Base-by-base conservation (phyloP, 179 eudicot species). In the Spergularia azorica region DNA sequence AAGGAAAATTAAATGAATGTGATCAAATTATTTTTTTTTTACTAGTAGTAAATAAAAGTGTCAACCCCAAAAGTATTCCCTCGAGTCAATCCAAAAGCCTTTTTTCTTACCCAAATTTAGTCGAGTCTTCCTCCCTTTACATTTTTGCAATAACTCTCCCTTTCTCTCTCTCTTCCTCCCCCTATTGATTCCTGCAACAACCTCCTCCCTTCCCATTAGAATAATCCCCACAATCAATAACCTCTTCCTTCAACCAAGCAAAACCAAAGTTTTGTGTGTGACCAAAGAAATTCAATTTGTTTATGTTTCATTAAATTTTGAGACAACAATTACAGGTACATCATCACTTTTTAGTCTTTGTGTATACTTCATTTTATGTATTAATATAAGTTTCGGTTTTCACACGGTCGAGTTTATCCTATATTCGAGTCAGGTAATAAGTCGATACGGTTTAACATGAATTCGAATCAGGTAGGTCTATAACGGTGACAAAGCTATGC, bases 31-130 rank as follows among this genome's bases (percentile, higher is more conserved):
- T n/a, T 0, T 26, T 26, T 26, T n/a, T n/a, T 26, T 26, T 26
- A 26, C 32, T 26, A 26, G 32, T 26, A 26, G 32, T 26, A 26
- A 67, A 58, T 72, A 60, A 68, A 68, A 65, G 67, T 50, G 66
- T 26, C 32, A 26, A 26, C 32, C 32, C 32, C 32, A 26, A 26
- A 63, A 18, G 12, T 8, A 48, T 5, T 6, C 84, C 87, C 92
- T 87, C 92, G 92, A 89, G 92, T 89, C 90, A 89, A 89, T 89
- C 90, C 92, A 89, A 80, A 79, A 56, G 73, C 74, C 67, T n/a
- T 77, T 59, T 73, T 15, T 13, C 56, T 50, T 77, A 76, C 73
- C 70, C 78, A 73, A 81, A 52, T 58, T 72, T 13, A 72, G 75
- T 62, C 62, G 13, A 72, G 71, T 62, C 62, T 71, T 32, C 52